A percentile compares a stretch with the other conserved stretches of the same genome.
Conservation (phyloP, 2,329 filamentous ascomycete genomes). For the Fusarium ambrosium region DNA sequence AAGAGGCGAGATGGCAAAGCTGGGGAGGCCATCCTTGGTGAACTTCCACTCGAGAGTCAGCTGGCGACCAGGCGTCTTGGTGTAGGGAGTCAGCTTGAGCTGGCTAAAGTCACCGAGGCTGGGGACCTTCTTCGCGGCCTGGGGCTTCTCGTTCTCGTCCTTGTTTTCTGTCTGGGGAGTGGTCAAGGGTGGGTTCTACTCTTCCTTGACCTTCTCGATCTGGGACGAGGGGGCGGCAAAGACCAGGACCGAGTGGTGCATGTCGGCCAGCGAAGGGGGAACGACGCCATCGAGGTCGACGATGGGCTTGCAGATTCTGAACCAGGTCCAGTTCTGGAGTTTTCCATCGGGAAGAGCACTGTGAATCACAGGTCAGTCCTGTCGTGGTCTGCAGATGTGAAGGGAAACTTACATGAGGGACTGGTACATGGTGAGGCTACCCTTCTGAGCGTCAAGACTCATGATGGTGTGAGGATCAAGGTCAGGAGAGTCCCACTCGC, state of each 20-base stretch:
- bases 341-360: background rate
- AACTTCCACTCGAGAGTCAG: slow-evolving; percentile 34
- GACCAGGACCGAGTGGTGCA: slow-evolving; percentile 29
- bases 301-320: slow-evolving; percentile 43
- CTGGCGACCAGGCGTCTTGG: slow-evolving; percentile 14
- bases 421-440: slow-evolving; percentile 41
- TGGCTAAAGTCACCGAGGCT: slow-evolving; percentile 29
- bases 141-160: background rate
- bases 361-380: background rate
- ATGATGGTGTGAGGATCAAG: background rate
- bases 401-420: slow-evolving; percentile 32
- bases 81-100: slow-evolving; percentile 18
- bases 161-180: background rate
- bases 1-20: slow-evolving; percentile 35
- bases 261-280: slow-evolving; percentile 15
- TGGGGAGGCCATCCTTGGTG: slow-evolving; percentile 42
- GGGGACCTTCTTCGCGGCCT: background rate
- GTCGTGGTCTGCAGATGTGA: background rate
- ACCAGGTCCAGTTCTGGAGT: slow-evolving; percentile 40
- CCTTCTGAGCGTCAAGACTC: slow-evolving; percentile 19
- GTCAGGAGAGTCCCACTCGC: background rate
- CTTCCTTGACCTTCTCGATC: slow-evolving; percentile 39
- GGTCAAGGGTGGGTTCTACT: slow-evolving; percentile 36
- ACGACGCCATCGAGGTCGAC: background rate
- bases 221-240: slow-evolving; percentile 37